Conservation (phyloP, 225 moss, liverwort and hornwort species). For the Polytrichum formosum region DNA sequence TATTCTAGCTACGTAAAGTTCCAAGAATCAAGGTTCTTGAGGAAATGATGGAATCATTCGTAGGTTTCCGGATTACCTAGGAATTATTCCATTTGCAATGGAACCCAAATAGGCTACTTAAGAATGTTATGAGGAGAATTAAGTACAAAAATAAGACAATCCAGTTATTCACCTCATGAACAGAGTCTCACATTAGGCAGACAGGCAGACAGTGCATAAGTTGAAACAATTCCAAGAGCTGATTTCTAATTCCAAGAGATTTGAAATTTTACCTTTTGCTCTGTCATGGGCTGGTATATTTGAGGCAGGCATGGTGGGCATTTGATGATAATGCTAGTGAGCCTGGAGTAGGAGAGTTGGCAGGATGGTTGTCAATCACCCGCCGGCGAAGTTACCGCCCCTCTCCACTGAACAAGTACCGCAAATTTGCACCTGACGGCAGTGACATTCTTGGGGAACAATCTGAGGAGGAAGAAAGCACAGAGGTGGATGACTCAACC, state of each 20-base stretch:
- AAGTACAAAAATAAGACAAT: not conserved
- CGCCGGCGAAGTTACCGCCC: conserved; percentile 55
- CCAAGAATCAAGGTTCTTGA: no score
- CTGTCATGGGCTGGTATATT: not conserved
- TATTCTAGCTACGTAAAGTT: no score
- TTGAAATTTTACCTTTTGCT: not conserved
- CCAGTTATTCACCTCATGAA: not conserved
- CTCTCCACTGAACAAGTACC: conserved; percentile 44
- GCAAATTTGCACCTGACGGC: conserved; percentile 30
- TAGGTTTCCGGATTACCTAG: no score
- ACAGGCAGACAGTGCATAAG: not conserved
- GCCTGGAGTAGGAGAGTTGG: conserved; percentile 41
- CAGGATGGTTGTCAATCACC: conserved; percentile 50
- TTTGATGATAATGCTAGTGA: conserved; percentile 24
- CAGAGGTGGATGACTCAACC: not conserved
- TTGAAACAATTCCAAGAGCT: not conserved
- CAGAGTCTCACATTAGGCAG: not conserved
- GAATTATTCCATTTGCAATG: no score
- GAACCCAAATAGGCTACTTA: no score
- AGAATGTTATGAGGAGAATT: not conserved
- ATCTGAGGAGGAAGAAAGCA: conserved; percentile 17
- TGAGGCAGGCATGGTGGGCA: conserved; percentile 51
- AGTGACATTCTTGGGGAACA: conserved; percentile 9
- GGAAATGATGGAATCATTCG: no score
- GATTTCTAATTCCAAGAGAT: not conserved